A percentile compares a stretch with the other conserved stretches of the same genome.
These are phyloP conservation scores for Aschersonia sp. DNA, from an alignment of 2,329 filamentous ascomycete species.

Conservation along the genomic window DNA sequence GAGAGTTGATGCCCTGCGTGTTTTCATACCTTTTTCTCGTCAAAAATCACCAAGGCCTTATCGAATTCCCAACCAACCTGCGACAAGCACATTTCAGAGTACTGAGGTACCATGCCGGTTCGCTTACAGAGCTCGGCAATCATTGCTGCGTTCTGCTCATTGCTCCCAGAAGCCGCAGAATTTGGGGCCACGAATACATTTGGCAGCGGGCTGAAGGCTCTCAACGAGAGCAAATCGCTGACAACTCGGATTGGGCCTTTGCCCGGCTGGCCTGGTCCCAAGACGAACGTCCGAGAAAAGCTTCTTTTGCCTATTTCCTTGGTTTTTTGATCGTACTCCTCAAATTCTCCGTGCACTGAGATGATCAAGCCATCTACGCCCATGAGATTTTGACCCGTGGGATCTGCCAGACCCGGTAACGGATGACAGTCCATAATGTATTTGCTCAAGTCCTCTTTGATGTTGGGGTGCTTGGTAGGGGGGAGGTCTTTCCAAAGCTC, in stretches of 20 bases:
- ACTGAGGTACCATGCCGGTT: slow-evolving; percentile 69
- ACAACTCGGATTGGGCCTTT: slow-evolving; percentile 57
- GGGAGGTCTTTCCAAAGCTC: slow-evolving; percentile 59
- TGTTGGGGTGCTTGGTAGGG: slow-evolving; percentile 57
- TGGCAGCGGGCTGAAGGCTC: slow-evolving; percentile 44
- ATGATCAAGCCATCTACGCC: slow-evolving; percentile 70
- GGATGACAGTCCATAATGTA: slow-evolving; percentile 77
- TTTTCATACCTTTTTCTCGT: slow-evolving; percentile 52
- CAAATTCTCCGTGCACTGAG: slow-evolving; percentile 70
- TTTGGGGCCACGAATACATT: slow-evolving; percentile 21
- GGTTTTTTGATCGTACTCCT: slow-evolving; percentile 50
- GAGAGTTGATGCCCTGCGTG: background rate
- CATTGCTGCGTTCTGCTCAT: slow-evolving; percentile 48
- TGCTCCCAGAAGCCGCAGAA: slow-evolving; percentile 11
- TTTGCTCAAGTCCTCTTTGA: slow-evolving; percentile 50
- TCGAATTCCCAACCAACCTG: slow-evolving; percentile 72
- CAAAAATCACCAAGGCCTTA: slow-evolving; percentile 60
- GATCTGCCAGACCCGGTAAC: slow-evolving; percentile 57
- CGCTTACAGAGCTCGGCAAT: slow-evolving; percentile 60
- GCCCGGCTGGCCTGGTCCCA: slow-evolving; percentile 58
- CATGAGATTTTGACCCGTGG: slow-evolving; percentile 42
- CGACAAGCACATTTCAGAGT: slow-evolving; percentile 66
- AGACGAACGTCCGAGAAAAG: slow-evolving; percentile 69
- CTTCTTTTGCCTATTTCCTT: slow-evolving; percentile 51
- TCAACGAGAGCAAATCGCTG: slow-evolving; percentile 64